Conservation (phyloP, 78 protist genomes). For the Guillardia theta region DNA sequence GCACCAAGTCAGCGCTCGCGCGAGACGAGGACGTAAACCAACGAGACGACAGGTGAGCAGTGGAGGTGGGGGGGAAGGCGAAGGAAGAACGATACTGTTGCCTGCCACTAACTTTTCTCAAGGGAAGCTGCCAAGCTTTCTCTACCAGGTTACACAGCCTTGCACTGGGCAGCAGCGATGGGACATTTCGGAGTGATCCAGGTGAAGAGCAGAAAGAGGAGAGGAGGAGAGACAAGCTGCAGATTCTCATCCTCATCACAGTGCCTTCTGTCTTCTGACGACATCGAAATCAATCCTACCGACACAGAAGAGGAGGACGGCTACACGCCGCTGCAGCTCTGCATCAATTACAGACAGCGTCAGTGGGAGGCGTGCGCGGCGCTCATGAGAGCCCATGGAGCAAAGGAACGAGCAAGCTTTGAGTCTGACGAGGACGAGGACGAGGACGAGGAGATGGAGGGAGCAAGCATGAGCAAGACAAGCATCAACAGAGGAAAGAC, state of each 20-base stretch:
- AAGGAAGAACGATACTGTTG: background rate
- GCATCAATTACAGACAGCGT: background rate
- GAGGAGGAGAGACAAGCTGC: background rate
- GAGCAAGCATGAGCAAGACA: no score
- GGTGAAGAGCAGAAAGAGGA: background rate
- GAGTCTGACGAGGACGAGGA: no score
- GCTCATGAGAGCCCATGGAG: background rate
- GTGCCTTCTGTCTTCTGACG: background rate
- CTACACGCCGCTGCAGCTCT: slow-evolving; percentile 15
- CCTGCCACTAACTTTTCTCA: background rate
- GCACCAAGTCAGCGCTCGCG: background rate
- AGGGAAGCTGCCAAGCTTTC: background rate
- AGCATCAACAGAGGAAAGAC: no score
- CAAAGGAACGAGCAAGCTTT: no score
- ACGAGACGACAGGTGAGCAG: background rate
- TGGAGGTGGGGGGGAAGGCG: background rate
- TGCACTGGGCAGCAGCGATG: slow-evolving; percentile 20
- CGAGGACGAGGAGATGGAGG: no score
- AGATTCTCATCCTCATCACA: background rate
- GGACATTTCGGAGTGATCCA: background rate
- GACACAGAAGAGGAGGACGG: background rate
- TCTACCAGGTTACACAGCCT: background rate
- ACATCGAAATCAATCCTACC: slow-evolving; percentile 2
- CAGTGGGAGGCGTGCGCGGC: background rate
- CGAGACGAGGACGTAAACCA: background rate